Evolutionary conservation across 2,329 filamentous ascomycete genomes (phyloP).

Genomic region (Colletotrichum sp.): DNA sequence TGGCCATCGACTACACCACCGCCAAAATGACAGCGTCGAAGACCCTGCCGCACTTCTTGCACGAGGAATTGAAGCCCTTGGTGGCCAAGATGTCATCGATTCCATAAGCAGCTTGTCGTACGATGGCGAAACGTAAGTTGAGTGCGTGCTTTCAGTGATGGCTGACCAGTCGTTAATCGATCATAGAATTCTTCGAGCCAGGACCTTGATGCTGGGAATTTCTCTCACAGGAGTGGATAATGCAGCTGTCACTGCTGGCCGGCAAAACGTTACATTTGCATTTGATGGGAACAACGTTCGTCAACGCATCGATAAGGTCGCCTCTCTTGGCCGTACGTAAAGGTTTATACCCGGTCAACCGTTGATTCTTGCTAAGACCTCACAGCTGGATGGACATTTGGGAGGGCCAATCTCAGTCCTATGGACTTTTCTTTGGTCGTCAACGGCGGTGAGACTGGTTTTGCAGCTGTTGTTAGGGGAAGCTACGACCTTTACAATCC

Average conservation of each 20-base stretch:
- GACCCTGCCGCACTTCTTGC: background rate
- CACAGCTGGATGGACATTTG: background rate
- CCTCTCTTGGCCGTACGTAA: background rate
- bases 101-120: background rate
- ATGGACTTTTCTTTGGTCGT: constrained; percentile 13
- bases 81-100: background rate
- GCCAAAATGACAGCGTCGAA: background rate
- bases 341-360: fast-evolving
- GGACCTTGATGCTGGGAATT: background rate
- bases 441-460: background rate
- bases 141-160: background rate
- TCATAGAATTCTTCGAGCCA: background rate
- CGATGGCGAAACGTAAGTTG: background rate
- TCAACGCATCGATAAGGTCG: background rate
- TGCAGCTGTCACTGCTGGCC: background rate
- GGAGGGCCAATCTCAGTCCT: background rate
- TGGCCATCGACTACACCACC: background rate
- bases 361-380: background rate
- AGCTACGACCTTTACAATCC: background rate
- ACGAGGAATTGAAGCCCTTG: background rate
- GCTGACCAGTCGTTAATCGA: fast-evolving
- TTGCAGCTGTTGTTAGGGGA: background rate
- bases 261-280: background rate
- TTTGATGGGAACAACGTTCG: background rate
- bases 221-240: background rate